Conservation (phyloP, 2,329 filamentous ascomycete genomes). For the Aspergillus sp. region DNA sequence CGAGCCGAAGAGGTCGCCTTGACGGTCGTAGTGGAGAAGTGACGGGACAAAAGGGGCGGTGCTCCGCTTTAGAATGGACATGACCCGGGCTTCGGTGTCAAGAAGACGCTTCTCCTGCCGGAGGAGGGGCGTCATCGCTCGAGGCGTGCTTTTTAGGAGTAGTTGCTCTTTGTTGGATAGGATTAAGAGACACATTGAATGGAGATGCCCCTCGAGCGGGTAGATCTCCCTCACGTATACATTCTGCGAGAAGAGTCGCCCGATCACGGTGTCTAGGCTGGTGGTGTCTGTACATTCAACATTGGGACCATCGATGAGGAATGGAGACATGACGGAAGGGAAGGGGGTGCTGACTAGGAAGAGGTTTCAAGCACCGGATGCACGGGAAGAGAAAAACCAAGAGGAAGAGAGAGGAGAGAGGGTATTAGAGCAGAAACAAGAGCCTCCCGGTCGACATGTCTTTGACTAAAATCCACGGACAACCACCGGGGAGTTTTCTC, state of each 20-base stretch:
- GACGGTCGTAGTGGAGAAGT: constrained; percentile 38
- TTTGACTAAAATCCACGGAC: background rate
- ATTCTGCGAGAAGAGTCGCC: constrained; percentile 32
- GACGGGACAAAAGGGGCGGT: constrained; percentile 37
- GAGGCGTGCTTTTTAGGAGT: constrained; percentile 38
- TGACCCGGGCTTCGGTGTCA: constrained; percentile 41
- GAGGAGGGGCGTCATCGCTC: constrained; percentile 36
- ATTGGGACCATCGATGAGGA: constrained; percentile 2
- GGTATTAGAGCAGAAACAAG: background rate
- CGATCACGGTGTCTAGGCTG: constrained; percentile 29
- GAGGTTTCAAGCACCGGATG: background rate
- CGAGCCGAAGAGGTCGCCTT: constrained; percentile 25
- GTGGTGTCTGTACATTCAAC: constrained; percentile 18
- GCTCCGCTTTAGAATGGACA: constrained; percentile 36
- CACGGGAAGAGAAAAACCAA: background rate
- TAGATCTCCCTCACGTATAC: constrained; percentile 28
- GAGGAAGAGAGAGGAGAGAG: background rate
- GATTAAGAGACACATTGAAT: constrained; percentile 34
- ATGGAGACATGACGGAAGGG: constrained; percentile 15
- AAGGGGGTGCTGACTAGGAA: background rate
- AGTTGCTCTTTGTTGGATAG: constrained; percentile 40
- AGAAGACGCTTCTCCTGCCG: constrained; percentile 40
- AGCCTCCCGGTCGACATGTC: background rate
- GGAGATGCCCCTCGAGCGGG: constrained; percentile 31
- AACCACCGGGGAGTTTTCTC: background rate